These are phyloP conservation scores for Sugiyamaella xylanicola DNA, from an alignment of 1,139 yeast genomes.

Conservation along the genomic window DNA sequence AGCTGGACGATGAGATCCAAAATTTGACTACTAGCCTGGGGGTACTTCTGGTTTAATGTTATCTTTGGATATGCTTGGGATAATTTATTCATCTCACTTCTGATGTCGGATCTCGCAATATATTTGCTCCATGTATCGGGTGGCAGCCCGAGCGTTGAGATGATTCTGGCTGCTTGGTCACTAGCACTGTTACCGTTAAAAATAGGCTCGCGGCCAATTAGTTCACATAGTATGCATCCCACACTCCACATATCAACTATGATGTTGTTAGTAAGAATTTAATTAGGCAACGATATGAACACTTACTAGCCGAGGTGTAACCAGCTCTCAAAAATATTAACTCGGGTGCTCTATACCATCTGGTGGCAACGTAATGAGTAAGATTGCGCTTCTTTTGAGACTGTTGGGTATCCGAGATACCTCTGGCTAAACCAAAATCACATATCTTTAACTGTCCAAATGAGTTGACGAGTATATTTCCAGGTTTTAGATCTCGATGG, in stretches of 20 bases:
- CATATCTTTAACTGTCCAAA: constrained; percentile 77
- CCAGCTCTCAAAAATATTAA: constrained; percentile 63
- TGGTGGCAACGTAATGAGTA: constrained; percentile 89
- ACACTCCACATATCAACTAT: constrained; percentile 93
- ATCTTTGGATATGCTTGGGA: constrained; percentile 45
- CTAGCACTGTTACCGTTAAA: constrained; percentile 84
- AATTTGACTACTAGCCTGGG: constrained; percentile 72
- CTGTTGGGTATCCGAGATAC: constrained; percentile 4
- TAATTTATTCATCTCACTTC: constrained; percentile 25
- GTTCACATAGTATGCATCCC: constrained; percentile 88
- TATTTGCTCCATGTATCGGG: constrained; percentile 46
- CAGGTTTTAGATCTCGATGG: constrained; percentile 85
- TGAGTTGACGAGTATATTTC: constrained; percentile 72
- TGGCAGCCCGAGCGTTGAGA: constrained; percentile 80
- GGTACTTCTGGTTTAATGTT: constrained; percentile 62
- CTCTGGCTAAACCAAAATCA: constrained; percentile 84
- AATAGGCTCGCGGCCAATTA: constrained; percentile 78
- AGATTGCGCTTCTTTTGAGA: constrained; percentile 25
- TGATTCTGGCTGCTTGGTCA: constrained; percentile 78
- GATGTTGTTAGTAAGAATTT: background rate
- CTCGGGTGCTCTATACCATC: constrained; percentile 97
- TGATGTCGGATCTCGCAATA: constrained; percentile 19
- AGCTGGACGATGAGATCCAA: constrained; percentile 70
- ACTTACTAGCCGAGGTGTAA: constrained; percentile 43
- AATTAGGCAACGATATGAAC: background rate